Conservation (phyloP, 1,284 basidiomycete genomes). For the Ustilago curta region DNA sequence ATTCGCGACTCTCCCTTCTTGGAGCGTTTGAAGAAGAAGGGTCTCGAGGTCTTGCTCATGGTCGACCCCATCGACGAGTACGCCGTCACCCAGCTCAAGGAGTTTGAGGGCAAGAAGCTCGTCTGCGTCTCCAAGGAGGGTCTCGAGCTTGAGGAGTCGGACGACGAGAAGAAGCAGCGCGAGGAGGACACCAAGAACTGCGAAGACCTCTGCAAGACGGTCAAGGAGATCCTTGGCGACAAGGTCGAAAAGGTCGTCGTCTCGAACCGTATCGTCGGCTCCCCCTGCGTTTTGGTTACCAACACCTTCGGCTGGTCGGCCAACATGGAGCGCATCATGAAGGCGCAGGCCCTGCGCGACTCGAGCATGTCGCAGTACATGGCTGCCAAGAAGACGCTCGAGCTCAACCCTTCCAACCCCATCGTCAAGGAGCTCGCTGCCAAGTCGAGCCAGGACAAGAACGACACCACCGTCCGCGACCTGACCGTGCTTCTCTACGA, state of each 20-base stretch:
- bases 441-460: conserved; percentile 95
- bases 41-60: conserved; percentile 96
- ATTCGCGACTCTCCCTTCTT: conserved; percentile 97
- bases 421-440: conserved; percentile 96
- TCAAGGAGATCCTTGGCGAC: conserved; percentile 98
- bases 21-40: conserved; percentile 99
- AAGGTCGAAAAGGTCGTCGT: conserved; percentile 99
- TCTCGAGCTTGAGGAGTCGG: conserved; percentile 98
- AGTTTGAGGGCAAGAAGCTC: conserved; percentile 98
- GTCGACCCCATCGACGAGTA: conserved; percentile 79
- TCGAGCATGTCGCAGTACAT: conserved; percentile 99
- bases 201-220: conserved; percentile 88
- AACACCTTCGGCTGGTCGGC: conserved; percentile 99
- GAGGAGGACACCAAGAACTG: conserved; percentile 89
- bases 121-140: conserved; percentile 99
- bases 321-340: conserved; percentile 99
- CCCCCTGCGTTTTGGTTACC: conserved; percentile 76
- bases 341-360: conserved; percentile 97
- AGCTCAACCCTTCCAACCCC: conserved; percentile 92
- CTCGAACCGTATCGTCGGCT: conserved; percentile 81
- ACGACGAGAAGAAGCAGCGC: conserved; percentile 92
- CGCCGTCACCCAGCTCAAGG: conserved; percentile 91
- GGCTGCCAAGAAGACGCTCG: conserved; percentile 93
- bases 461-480: conserved; percentile 93
- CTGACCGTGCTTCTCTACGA: conserved; percentile 95